These are phyloP conservation scores for Ilex paraguariensis DNA, from an alignment of 305 asterid genomes.

Conservation along the genomic window DNA sequence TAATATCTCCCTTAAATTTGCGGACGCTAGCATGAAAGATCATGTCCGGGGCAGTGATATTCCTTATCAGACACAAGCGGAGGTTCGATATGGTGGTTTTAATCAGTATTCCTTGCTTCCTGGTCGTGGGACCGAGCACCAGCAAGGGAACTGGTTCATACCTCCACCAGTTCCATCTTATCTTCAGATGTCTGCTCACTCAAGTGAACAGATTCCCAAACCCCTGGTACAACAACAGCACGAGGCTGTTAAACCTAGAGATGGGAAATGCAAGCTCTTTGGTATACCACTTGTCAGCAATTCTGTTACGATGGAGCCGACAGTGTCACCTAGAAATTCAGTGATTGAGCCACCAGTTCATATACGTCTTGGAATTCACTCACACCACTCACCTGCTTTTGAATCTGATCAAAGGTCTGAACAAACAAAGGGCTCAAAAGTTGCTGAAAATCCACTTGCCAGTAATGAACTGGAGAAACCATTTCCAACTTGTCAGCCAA, in stretches of 20 bases:
- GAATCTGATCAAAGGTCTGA: constrained; percentile 55
- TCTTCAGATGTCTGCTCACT: constrained; percentile 40
- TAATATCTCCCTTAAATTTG: constrained; percentile 56
- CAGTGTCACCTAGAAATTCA: constrained; percentile 22
- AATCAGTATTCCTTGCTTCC: constrained; percentile 43
- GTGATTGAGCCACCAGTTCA: constrained; percentile 21
- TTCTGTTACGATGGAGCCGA: constrained; percentile 33
- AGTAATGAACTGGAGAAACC: constrained; percentile 53
- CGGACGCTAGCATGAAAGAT: constrained; percentile 48
- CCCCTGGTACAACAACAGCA: constrained; percentile 32
- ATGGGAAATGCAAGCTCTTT: constrained; percentile 74
- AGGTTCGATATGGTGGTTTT: constrained; percentile 39
- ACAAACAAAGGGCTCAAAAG: constrained; percentile 50
- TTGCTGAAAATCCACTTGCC: constrained; percentile 40
- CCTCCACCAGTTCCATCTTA: constrained; percentile 59
- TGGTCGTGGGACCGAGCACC: constrained; percentile 41
- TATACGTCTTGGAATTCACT: constrained; percentile 25
- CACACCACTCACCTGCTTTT: constrained; percentile 33
- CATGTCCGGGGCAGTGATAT: constrained; percentile 33
- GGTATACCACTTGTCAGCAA: constrained; percentile 64
- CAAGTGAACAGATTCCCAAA: constrained; percentile 46
- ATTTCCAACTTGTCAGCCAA: constrained; percentile 25
- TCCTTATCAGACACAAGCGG: constrained; percentile 44
- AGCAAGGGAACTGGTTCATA: constrained; percentile 63
- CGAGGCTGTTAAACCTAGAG: constrained; percentile 46